These are phyloP conservation scores for Mortierella claussenii DNA, from an alignment of 192 early-diverging fungal species.

Conservation along the genomic window DNA sequence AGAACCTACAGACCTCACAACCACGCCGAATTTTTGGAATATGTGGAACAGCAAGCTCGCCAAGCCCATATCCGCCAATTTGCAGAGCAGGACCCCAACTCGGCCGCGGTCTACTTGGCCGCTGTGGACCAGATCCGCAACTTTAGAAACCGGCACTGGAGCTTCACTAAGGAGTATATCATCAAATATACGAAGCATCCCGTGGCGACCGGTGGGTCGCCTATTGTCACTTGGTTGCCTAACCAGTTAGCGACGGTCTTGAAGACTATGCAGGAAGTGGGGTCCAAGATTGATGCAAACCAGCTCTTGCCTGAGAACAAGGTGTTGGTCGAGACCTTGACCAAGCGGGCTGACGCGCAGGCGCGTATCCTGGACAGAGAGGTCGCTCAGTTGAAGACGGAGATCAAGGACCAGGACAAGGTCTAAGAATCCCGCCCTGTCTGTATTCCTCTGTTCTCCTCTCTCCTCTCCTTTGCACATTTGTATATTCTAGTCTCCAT, in stretches of 20 bases:
- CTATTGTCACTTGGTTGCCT: constrained; percentile 76
- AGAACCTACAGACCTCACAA: constrained; percentile 81
- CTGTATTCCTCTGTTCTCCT: too few relatives aligned
- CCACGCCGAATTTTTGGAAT: constrained; percentile 80
- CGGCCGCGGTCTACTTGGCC: constrained; percentile 73
- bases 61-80: constrained; percentile 63
- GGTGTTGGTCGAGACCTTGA: constrained; percentile 67
- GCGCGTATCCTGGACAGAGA: constrained; percentile 72
- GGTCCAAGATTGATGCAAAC: constrained; percentile 62
- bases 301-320: constrained; percentile 69
- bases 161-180: constrained; percentile 88
- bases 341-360: constrained; percentile 69
- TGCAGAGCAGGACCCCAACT: constrained; percentile 69
- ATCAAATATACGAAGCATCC: constrained; percentile 80
- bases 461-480: too few relatives aligned
- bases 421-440: too few relatives aligned
- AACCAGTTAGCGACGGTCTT: constrained; percentile 74
- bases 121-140: constrained; percentile 86
- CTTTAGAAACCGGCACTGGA: constrained; percentile 90
- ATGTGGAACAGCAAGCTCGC: constrained; percentile 67
- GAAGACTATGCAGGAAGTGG: constrained; percentile 69
- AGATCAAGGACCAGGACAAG: constrained; percentile 53
- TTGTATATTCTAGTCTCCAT: too few relatives aligned
- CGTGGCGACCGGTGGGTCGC: constrained; percentile 79
- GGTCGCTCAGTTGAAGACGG: constrained; percentile 60